Conservation (phyloP, 2,329 filamentous ascomycete species). For the Ascochyta koolunga region DNA sequence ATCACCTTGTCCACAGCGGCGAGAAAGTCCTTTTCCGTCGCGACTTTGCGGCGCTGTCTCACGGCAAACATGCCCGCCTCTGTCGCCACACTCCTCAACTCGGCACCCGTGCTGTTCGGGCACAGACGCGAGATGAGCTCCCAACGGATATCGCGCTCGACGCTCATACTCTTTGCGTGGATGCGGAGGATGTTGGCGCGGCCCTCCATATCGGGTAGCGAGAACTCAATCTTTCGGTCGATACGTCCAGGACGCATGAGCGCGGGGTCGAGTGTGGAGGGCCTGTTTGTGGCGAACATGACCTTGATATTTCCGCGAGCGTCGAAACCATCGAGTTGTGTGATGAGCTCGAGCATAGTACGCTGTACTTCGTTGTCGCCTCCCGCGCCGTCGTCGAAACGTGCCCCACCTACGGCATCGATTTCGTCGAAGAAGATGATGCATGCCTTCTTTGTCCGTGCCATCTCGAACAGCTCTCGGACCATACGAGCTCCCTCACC, state of each 20-base stretch:
- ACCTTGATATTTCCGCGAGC: slow-evolving; percentile 98
- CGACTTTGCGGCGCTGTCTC: slow-evolving; percentile 83
- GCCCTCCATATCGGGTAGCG: slow-evolving; percentile 93
- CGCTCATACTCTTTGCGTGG: slow-evolving; percentile 99
- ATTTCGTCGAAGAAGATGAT: slow-evolving; percentile 99
- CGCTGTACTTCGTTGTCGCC: slow-evolving; percentile 97
- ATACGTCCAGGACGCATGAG: slow-evolving; percentile 97
- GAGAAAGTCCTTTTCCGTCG: slow-evolving; percentile 98
- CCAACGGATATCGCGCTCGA: slow-evolving; percentile 98
- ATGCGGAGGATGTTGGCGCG: slow-evolving; percentile 97
- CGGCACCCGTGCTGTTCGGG: slow-evolving; percentile 95
- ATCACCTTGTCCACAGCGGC: slow-evolving; percentile 99
- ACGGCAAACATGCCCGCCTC: slow-evolving; percentile 99
- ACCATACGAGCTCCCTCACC: slow-evolving; percentile 99
- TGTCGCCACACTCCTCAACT: slow-evolving; percentile 93
- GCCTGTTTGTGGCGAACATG: slow-evolving; percentile 98
- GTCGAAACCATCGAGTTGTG: slow-evolving; percentile 95
- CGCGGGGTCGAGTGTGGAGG: slow-evolving; percentile 93
- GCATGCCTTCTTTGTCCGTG: slow-evolving; percentile 97
- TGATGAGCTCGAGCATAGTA: slow-evolving; percentile 98
- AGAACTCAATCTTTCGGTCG: slow-evolving; percentile 98
- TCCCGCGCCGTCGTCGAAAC: slow-evolving; percentile 94
- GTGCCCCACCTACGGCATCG: slow-evolving; percentile 91
- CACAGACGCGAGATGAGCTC: slow-evolving; percentile 96
- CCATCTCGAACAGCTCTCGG: slow-evolving; percentile 98